phyloP scores from a whole-genome alignment of 768 basidiomycete species.

The Crassisporium funariophilum region DNA sequence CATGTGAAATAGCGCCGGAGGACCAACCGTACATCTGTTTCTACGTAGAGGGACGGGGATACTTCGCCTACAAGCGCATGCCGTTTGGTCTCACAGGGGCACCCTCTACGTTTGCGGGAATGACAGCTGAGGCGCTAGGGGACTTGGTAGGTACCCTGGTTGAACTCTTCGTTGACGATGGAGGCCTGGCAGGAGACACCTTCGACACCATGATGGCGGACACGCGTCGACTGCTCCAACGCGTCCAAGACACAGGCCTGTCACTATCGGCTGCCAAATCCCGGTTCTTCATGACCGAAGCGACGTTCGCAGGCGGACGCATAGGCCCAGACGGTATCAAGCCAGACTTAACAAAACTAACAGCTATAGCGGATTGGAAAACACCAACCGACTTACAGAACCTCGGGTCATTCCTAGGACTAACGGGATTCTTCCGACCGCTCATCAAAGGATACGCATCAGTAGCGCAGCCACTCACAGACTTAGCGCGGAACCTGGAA shows the following conservation, averaged over 20 bases:
- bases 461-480: constrained; percentile 28
- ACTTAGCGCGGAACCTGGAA: constrained; percentile 23
- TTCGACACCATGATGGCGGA: constrained; percentile 30
- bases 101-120: constrained; percentile 29
- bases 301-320: constrained; percentile 32
- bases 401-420: constrained; percentile 33
- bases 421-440: constrained; percentile 32
- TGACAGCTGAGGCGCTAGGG: constrained; percentile 43
- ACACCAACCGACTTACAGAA: constrained; percentile 26
- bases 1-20: constrained; percentile 25
- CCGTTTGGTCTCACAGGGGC: constrained; percentile 43
- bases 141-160: constrained; percentile 1
- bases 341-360: constrained; percentile 35
- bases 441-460: constrained; percentile 33
- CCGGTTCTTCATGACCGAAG: constrained; percentile 34
- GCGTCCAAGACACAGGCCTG: constrained; percentile 25
- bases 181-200: constrained; percentile 29
- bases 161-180: constrained; percentile 45
- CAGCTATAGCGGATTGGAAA: constrained; percentile 33
- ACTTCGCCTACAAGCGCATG: constrained; percentile 35
- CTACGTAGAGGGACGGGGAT: constrained; percentile 38
- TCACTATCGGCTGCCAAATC: constrained; percentile 37
- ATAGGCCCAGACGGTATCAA: constrained; percentile 32
- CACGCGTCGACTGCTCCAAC: constrained; percentile 23
- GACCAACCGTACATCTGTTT: constrained; percentile 31